Evolutionary conservation across 257 asterid species (phyloP).

Genomic region (Knoxia roxburghii): DNA sequence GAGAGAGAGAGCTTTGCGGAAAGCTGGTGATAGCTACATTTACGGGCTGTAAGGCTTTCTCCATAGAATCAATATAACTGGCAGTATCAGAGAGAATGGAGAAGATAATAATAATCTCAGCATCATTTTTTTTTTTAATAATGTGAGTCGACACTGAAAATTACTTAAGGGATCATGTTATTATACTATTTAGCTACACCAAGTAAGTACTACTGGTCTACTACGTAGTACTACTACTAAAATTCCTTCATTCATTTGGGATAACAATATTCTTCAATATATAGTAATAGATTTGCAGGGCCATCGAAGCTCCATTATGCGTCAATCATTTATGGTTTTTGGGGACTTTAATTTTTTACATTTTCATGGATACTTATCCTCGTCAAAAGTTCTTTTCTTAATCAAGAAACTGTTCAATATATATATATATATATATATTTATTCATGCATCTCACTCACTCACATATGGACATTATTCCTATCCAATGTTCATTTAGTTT

Average conservation of each 20-base stretch:
- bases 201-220: too few species aligned
- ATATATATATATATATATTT: background rate
- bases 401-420: background rate
- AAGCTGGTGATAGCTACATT: slow-evolving; percentile 36
- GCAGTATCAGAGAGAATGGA: slow-evolving; percentile 17
- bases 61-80: slow-evolving; percentile 23
- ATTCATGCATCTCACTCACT: background rate
- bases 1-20: too few species aligned
- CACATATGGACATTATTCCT: too few species aligned
- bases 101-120: background rate
- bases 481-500: too few species aligned
- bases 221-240: too few species aligned
- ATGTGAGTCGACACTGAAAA: slow-evolving; percentile 16
- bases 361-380: slow-evolving; percentile 17
- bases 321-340: slow-evolving; percentile 19
- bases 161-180: too few species aligned
- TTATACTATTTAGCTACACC: too few species aligned
- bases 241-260: slow-evolving; percentile 16
- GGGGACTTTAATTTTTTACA: slow-evolving; percentile 6
- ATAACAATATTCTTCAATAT: slow-evolving; percentile 16
- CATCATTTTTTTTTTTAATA: too few species aligned
- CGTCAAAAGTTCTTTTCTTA: slow-evolving; percentile 9
- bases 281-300: too few species aligned
- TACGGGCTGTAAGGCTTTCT: slow-evolving; percentile 33
- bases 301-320: slow-evolving; percentile 13